Evolutionary conservation across 1,284 basidiomycete species (phyloP), one percentile per base, ranked within the genome.

Genomic region (Schizophyllum commune): DNA sequence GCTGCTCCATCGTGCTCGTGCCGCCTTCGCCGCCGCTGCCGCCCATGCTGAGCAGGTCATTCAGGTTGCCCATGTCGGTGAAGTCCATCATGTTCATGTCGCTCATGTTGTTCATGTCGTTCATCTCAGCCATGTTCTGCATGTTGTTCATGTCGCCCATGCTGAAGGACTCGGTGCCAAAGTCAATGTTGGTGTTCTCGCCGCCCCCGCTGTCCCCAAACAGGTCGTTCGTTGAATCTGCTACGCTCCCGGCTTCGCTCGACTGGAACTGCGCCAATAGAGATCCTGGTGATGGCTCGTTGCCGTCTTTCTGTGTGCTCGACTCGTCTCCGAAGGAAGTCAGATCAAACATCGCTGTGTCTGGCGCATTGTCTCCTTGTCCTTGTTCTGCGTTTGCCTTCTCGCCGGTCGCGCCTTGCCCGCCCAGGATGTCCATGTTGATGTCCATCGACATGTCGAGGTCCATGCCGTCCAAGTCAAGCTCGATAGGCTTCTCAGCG

Each of bases 401-500:
- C 65, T 62, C 52, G 61, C n/a, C 53, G 19, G 3, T 27, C 27
- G 53, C 13, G 27, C 27, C 13, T 6, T 20, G 9, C 5, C 11
- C 27, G 53, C 53, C 13, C 9, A 55, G 19, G 27, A 21, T 73
- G 21, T 76, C 71, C 73, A 81, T 81, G 66, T 85, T 83, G 61
- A 88, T 83, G 53, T 55, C 53, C 53, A 55, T 55, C 8, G 39
- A 17, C 39, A 47, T 47, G 39, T 47, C 39, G 39, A 47, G 39
- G 13, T 47, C 13, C 39, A 47, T 47, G 39, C 39, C 39, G 61
- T 88, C 85, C 71, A 89, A 67, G 69, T 91, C 89, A 13, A 91
- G 78, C 68, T 91, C 89, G 62, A 91, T 91, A 13, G 89, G 89
- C 68, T 89, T 88, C 70, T 91, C 89, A 0, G 83, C 88, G 5